Base-by-base conservation (phyloP, 768 basidiomycete genomes). In the Mycena amicta region DNA sequence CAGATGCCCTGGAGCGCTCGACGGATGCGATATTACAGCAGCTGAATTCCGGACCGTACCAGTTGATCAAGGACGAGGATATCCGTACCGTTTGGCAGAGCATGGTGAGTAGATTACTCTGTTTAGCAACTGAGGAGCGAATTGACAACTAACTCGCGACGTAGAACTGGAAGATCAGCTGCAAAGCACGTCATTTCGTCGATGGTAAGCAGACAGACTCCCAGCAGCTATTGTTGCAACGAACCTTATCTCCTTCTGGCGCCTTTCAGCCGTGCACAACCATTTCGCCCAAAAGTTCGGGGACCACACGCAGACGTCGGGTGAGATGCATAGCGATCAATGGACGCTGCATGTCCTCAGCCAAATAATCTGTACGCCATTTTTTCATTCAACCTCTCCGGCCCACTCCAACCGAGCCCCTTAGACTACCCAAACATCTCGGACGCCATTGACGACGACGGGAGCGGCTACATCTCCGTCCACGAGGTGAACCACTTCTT, bases 371-470 rank as follows among this genome's bases (percentile, higher is more conserved):
- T 66, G 64, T 66, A 37, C 33, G 33, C 46, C 13, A 58, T 46
- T 4, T 8, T 8, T 25, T 5, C 40, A 13, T 5, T 37, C 22
- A 23, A 16, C 18, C 15, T 49, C 31, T 18, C 37, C 18, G 18
- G 29, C 22, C 27, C 11, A 40, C 29, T 18, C 13, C 16, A 22
- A 39, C 40, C 12, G 22, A 5, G 26, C 23, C 43, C 12, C 12
- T 45, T 49, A 69, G 68, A 66, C 31, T 63, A 69, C 37, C 66
- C 66, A 3, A 62, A 59, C 18, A 66, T 69, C 37, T 62, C 64
- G 13, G 68, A 69, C 26, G 68, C 68, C 25, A 66, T 69, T n/a
- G 68, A 69, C 53, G 61, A 63, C 25, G 66, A 69, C 37, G 65
- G 66, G 12, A 67, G 62, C 39, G 68, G 68, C 26, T 69, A 67